Base-by-base conservation (phyloP, 2,329 filamentous ascomycete genomes). In the Penicillium sp. region DNA sequence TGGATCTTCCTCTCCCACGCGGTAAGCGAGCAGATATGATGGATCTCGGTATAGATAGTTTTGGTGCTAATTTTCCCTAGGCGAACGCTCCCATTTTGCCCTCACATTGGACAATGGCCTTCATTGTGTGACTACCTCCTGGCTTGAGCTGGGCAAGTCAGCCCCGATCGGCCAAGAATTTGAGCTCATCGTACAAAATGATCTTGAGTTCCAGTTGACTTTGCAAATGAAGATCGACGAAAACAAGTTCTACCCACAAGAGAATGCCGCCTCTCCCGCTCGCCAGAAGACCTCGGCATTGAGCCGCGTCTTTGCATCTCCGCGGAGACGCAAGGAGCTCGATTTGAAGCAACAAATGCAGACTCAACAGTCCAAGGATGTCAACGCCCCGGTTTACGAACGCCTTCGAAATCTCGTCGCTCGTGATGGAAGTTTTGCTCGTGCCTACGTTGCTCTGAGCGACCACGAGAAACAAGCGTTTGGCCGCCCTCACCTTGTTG, bases 91-190 rank as follows among this genome's bases (percentile, higher is more conserved):
- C 2, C 93, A 88, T 79, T 98, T 98, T 73, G 90, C 91, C 59
- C 79, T 98, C 9, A 98, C 93, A 0, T 79, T 98, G n/a, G 93
- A 98, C 69, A 98, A 98, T 55, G 93, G 93, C 22, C 81, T 98
- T 1, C 93, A 98, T 67, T 98, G 93, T 62, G 93, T 98, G 13
- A 98, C 93, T 0, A 98, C 93, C 3, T 85, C 89, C 0, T 96
- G 89, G 87, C 77, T 97, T 7, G 93, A 98, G 68, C 77, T 98
- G 49, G 89, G 89, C 16, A 86, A 87, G 58, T 91, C 87, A 49
- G 91, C 93, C 2, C 89, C 93, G 0, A 97, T 98, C 58, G 93
- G 91, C 6, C 93, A 98, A 64, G 93, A 98, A 66, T 98, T 98
- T 60, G 93, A 98, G 72, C 82, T 98, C 36, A 90, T 97, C 26